Base-by-base conservation (phyloP, 2,329 filamentous ascomycete genomes). In the Lizonia empirigonia region DNA sequence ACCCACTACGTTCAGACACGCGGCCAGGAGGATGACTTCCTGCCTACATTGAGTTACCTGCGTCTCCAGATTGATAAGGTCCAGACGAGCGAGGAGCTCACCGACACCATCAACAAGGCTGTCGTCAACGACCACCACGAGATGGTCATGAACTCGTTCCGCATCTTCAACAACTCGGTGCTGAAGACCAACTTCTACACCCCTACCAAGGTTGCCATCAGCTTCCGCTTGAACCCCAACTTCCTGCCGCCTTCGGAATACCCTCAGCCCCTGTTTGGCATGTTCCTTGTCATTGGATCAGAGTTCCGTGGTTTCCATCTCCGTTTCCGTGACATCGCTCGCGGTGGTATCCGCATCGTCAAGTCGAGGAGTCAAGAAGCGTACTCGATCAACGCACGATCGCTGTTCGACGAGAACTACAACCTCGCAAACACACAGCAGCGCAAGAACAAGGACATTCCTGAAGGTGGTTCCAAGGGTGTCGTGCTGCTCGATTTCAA, bases 371-470 rank as follows among this genome's bases (percentile, higher is more conserved):
- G 92, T 77, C 90, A 91, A 74, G 94, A 99, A 75, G 90, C 92
- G 2, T 99, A 97, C 72, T 84, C 88, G 55, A 97, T 97, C 80
- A 99, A 99, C 71, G 92, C 92, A 29, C 88, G 94, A 53, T 96
- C 91, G 50, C 82, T 99, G 58, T 99, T 99, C 67, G 94, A 99
- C 65, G 94, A 99, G 79, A 99, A 99, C 77, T 99, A 99, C 77
- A 95, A 94, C 58, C 84, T 99, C 55, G 93, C 94, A 60, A 97
- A 95, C 76, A 99, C 94, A 0, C 94, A 99, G 77, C 94, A 99
- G 78, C 90, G 94, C 70, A 99, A 99, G 84, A 99, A 99, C 83
- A 99, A 99, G 81, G 94, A 99, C 68, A 99, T 99, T 44, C 94
- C 94, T 2, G 94, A 99, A 78, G 94, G 94, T 59, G 94, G 94